Conservation (phyloP, 768 basidiomycete species). For the Cantharellus cinnabarinus region DNA sequence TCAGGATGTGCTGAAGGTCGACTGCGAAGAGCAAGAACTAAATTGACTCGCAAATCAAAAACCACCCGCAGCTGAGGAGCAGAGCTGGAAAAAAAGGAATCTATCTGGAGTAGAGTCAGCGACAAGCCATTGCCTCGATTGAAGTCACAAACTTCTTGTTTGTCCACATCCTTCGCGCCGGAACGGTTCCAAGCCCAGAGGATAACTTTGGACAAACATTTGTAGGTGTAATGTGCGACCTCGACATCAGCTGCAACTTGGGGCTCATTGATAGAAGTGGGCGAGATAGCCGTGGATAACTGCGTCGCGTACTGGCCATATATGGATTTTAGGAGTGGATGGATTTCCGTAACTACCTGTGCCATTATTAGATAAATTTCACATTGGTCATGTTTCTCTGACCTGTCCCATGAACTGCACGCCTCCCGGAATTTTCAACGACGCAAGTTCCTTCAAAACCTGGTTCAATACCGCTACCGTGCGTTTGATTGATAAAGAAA, state of each 20-base stretch:
- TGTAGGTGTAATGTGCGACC: slow-evolving; percentile 51
- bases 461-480: slow-evolving; percentile 42
- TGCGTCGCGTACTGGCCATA: slow-evolving; percentile 35
- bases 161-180: slow-evolving; percentile 23
- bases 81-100: slow-evolving; percentile 39
- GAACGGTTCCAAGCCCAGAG: slow-evolving; percentile 47
- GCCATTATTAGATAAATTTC: no score
- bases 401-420: slow-evolving; percentile 47
- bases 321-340: slow-evolving; percentile 34
- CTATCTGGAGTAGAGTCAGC: slow-evolving; percentile 25
- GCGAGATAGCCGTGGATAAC: slow-evolving; percentile 17
- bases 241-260: slow-evolving; percentile 27
- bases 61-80: slow-evolving; percentile 34
- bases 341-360: slow-evolving; percentile 36
- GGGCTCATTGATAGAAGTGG: slow-evolving; percentile 19
- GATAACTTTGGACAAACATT: slow-evolving; percentile 49
- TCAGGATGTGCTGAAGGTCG: slow-evolving; percentile 12
- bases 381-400: no score
- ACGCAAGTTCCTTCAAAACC: slow-evolving; percentile 48
- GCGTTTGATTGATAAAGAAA: slow-evolving; percentile 34
- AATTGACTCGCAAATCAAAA: slow-evolving; percentile 33
- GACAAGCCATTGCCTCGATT: slow-evolving; percentile 9
- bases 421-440: slow-evolving; percentile 49
- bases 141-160: slow-evolving; percentile 7
- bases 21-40: slow-evolving; percentile 26